Conservation (phyloP, 352 stramenopile species). For the Globisporangium paddicum region DNA sequence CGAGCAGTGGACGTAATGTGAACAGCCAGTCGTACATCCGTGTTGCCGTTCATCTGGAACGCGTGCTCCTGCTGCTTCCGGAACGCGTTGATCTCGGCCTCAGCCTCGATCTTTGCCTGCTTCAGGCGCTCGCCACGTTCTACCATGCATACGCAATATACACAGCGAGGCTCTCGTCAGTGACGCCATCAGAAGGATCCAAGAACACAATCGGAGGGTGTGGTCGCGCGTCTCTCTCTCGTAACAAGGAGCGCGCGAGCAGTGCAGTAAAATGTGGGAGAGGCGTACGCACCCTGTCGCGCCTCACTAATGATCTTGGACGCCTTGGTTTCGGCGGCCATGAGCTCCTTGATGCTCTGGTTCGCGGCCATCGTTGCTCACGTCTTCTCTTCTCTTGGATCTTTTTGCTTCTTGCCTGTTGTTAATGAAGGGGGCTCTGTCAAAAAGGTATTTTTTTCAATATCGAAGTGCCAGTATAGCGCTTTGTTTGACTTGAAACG, state of each 20-base stretch:
- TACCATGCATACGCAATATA: conserved; percentile 14
- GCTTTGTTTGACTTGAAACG: no score
- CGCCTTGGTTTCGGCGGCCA: conserved; percentile 87
- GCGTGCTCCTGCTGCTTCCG: conserved; percentile 81
- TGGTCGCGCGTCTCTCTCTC: neutral
- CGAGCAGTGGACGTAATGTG: neutral
- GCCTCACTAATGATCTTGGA: conserved; percentile 89
- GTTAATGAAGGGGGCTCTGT: neutral
- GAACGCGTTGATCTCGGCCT: conserved; percentile 82
- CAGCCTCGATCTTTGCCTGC: conserved; percentile 84
- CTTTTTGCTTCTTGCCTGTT: neutral
- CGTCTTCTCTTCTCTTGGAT: conserved; percentile 9
- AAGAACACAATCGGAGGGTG: no score
- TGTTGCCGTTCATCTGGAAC: conserved; percentile 86
- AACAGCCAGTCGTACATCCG: conserved; percentile 63
- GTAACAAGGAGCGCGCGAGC: neutral
- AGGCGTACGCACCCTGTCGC: conserved; percentile 44
- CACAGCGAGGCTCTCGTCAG: neutral
- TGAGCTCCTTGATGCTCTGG: conserved; percentile 89
- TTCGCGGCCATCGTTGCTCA: conserved; percentile 62
- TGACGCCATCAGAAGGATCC: neutral
- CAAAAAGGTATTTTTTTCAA: neutral
- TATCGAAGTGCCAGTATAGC: no score
- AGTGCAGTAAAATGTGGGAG: neutral
- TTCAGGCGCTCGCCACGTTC: conserved; percentile 84